These are phyloP conservation scores for Barbarea vulgaris DNA, from an alignment of 345 rosid genomes.

Conservation along the genomic window DNA sequence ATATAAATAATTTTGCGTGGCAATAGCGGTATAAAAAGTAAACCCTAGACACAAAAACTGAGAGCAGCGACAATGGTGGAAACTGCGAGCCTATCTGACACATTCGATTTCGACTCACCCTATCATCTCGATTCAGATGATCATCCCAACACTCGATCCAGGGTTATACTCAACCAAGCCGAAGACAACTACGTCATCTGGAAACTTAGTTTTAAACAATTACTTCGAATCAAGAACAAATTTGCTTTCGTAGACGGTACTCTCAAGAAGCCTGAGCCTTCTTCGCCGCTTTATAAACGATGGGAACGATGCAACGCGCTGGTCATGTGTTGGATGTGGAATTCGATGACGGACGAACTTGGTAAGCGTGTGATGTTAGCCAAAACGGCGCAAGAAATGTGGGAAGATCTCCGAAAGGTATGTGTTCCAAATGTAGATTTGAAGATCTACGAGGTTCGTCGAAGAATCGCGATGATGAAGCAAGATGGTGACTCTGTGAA, in stretches of 20 bases:
- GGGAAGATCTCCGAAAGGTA: background rate
- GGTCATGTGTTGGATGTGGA: background rate
- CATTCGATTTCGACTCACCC: background rate
- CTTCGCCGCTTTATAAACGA: background rate
- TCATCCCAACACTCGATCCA: background rate
- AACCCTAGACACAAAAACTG: background rate
- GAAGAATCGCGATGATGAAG: background rate
- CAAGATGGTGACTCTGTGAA: background rate
- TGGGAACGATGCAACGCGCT: background rate
- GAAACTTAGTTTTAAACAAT: background rate
- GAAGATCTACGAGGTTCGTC: constrained; percentile 10
- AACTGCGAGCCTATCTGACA: background rate
- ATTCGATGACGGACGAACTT: background rate
- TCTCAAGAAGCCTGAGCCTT: background rate
- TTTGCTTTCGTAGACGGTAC: background rate
- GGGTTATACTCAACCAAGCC: background rate
- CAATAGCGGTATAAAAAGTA: background rate
- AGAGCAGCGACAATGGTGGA: background rate
- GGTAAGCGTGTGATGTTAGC: background rate
- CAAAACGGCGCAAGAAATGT: background rate
- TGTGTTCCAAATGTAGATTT: background rate
- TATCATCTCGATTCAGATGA: background rate
- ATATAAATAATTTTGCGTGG: background rate
- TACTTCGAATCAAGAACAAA: background rate
- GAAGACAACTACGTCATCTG: constrained; percentile 25